phyloP scores from a whole-genome alignment of 306 rosid genomes.

The Myrica gale region DNA sequence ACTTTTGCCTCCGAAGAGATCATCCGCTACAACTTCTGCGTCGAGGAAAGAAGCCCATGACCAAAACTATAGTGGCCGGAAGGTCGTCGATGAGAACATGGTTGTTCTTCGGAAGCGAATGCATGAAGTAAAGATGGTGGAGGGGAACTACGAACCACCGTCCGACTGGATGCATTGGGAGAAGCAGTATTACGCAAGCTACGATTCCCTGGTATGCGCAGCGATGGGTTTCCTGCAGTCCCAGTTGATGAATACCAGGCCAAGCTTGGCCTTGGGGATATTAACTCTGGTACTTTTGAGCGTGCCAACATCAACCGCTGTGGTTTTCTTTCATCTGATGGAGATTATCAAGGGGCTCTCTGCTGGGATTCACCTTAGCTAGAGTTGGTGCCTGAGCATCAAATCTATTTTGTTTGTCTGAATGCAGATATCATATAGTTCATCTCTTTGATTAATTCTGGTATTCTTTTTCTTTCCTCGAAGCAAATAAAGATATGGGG shows the following conservation, averaged over 20 bases:
- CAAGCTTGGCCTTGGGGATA: constrained; percentile 40
- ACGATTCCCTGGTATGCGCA: constrained; percentile 39
- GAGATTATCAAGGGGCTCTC: constrained; percentile 22
- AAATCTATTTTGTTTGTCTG: not conserved
- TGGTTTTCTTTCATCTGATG: constrained; percentile 28
- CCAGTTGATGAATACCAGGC: constrained; percentile 51
- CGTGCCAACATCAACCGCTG: constrained; percentile 31
- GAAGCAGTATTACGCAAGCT: constrained; percentile 41
- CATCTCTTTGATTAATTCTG: not conserved
- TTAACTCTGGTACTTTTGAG: constrained; percentile 30
- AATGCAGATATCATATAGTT: not conserved
- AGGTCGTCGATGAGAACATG: constrained; percentile 42
- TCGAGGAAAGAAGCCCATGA: constrained; percentile 10
- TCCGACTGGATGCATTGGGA: constrained; percentile 59
- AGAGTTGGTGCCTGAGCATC: not conserved
- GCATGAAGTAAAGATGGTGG: constrained; percentile 43
- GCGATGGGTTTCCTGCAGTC: constrained; percentile 50
- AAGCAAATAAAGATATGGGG: no score
- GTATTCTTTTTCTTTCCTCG: not conserved
- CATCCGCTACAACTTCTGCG: not conserved
- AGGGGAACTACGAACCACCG: constrained; percentile 45
- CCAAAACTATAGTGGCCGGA: constrained; percentile 12
- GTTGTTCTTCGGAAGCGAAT: constrained; percentile 37
- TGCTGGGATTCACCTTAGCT: constrained; percentile 22
- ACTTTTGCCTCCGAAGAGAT: not conserved